Conservation (phyloP, 2,329 filamentous ascomycete species). For the Dactylellina haptotyla region DNA sequence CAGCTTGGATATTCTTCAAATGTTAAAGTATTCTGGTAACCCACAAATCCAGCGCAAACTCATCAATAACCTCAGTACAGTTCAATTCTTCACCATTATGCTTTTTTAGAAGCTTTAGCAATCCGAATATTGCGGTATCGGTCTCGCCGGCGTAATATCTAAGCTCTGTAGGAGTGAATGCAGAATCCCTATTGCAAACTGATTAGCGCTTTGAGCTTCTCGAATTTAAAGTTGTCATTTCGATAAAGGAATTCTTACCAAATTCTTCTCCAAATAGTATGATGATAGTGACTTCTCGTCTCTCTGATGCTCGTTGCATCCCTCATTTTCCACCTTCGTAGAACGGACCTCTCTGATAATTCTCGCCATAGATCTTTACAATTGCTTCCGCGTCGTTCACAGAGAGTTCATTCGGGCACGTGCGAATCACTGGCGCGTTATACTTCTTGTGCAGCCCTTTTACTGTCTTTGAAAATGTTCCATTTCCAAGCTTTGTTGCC, state of each 20-base stretch:
- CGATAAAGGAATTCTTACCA: constrained; percentile 19
- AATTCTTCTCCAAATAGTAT: constrained; percentile 49
- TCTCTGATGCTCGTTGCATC: constrained; percentile 20
- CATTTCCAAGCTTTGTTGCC: constrained; percentile 27
- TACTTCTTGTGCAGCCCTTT: constrained; percentile 32
- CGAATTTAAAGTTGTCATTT: not conserved
- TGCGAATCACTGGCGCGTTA: constrained; percentile 24
- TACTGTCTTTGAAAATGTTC: constrained; percentile 38
- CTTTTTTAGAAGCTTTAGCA: constrained; percentile 35
- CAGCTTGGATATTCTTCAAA: not conserved
- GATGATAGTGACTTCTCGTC: constrained; percentile 38
- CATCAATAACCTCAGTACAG: constrained; percentile 25
- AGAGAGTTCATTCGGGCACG: constrained; percentile 37
- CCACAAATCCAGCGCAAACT: constrained; percentile 46
- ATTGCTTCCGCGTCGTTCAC: constrained; percentile 44
- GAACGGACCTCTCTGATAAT: constrained; percentile 34
- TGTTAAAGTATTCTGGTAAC: not conserved
- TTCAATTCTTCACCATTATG: constrained; percentile 23
- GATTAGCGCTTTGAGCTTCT: too few species aligned
- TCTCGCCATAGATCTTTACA: constrained; percentile 40
- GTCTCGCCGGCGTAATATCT: constrained; percentile 25
- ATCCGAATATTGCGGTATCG: constrained; percentile 18
- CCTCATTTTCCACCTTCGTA: constrained; percentile 43
- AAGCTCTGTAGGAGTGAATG: constrained; percentile 30
- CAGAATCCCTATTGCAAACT: constrained; percentile 34